phyloP scores from a whole-genome alignment of 441 rosid species.

The Pelargonium australe region DNA sequence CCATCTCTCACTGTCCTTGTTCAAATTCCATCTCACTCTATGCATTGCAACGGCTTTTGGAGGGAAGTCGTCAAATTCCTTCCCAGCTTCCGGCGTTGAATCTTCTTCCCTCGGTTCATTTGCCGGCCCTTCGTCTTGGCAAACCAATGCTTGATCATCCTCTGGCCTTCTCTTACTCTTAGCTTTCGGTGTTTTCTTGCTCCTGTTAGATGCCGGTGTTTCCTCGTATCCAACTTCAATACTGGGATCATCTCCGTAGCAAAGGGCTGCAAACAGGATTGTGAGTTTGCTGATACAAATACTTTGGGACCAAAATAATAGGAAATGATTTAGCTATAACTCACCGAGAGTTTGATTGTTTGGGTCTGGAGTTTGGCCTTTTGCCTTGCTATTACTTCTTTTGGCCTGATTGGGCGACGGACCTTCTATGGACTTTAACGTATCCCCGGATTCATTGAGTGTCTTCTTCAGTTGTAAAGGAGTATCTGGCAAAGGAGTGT shows the following conservation, averaged over 20 bases:
- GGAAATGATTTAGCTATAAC: conserved; percentile 10
- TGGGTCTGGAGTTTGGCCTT: conserved; percentile 13
- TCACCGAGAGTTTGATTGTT: conserved; percentile 29
- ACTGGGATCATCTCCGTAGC: conserved; percentile 35
- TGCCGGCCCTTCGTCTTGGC: conserved; percentile 18
- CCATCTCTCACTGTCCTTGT: conserved; percentile 86
- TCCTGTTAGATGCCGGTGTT: conserved; percentile 13
- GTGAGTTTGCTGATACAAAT: too few relatives aligned
- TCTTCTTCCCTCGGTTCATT: conserved; percentile 10
- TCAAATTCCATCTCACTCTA: conserved; percentile 80
- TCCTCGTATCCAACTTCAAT: conserved; percentile 41
- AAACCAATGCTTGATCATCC: conserved; percentile 21
- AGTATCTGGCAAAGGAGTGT: conserved; percentile 33
- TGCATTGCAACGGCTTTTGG: conserved; percentile 61
- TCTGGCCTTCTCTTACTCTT: conserved; percentile 23
- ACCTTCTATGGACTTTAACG: too few relatives aligned
- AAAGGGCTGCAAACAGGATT: conserved; percentile 37
- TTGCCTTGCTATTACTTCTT: conserved; percentile 19
- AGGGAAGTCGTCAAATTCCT: conserved; percentile 33
- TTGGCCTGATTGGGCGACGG: too few relatives aligned
- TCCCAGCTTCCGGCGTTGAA: conserved; percentile 19
- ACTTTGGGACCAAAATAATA: too few relatives aligned
- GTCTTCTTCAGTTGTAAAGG: conserved; percentile 42
- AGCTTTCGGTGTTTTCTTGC: conserved; percentile 27
- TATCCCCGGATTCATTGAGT: conserved; percentile 17